Evolutionary conservation across 208 protist species (phyloP).

Genomic region (Crithidia fasciculata): DNA sequence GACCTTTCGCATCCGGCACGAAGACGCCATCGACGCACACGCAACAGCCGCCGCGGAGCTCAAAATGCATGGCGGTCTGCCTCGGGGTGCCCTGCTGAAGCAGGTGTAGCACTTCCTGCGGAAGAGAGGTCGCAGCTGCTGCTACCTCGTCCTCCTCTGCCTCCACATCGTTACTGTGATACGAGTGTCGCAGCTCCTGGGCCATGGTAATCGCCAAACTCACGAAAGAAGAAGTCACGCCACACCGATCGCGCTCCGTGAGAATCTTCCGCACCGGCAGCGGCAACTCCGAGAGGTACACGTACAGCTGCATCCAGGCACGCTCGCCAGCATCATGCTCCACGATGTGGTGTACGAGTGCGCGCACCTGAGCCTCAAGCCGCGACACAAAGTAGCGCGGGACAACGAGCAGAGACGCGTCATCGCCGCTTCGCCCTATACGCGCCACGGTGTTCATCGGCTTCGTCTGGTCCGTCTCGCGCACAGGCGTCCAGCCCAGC

Average conservation of each 20-base stretch:
- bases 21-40: conserved; percentile 10
- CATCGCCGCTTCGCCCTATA: no score
- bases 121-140: conserved; percentile 2
- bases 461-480: background rate
- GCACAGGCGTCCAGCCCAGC: conserved; percentile 22
- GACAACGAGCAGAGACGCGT: background rate
- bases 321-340: conserved; percentile 9
- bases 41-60: conserved; percentile 4
- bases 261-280: conserved; percentile 5
- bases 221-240: background rate
- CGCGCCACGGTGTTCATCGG: background rate
- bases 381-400: conserved; percentile 35
- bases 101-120: conserved; percentile 25
- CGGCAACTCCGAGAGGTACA: conserved; percentile 50
- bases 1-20: background rate
- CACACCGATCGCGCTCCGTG: conserved; percentile 24
- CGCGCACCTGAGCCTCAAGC: conserved; percentile 35
- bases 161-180: background rate
- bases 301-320: conserved; percentile 55
- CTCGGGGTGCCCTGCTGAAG: conserved; percentile 19
- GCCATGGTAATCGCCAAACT: background rate
- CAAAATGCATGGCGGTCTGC: conserved; percentile 6
- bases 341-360: conserved; percentile 24
- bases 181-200: background rate
- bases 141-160: background rate